Conservation (phyloP, 1,284 basidiomycete species). For the Veloboletus limbatus region DNA sequence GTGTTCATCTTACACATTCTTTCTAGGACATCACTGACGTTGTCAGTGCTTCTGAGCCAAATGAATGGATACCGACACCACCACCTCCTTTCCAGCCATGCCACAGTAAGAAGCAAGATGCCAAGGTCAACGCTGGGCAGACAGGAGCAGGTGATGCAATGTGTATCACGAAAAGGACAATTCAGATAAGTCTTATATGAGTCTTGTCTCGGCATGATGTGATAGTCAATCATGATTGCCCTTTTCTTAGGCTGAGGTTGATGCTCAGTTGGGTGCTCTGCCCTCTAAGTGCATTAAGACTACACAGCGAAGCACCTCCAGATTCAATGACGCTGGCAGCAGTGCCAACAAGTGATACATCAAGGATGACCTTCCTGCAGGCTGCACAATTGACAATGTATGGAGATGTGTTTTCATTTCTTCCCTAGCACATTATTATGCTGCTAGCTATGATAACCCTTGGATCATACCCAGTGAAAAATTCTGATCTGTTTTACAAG, state of each 20-base stretch:
- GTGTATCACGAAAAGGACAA: too few species aligned
- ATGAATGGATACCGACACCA: background rate
- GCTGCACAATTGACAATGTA: background rate
- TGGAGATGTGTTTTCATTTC: slow-evolving; percentile 5
- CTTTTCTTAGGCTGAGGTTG: too few species aligned
- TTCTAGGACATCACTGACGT: background rate
- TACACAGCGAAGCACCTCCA: too few species aligned
- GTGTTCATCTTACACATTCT: background rate
- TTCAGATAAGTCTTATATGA: too few species aligned
- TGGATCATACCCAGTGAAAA: background rate
- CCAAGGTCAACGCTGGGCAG: too few species aligned
- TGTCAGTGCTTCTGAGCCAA: background rate
- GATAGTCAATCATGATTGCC: too few species aligned
- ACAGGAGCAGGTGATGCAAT: too few species aligned
- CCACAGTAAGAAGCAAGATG: background rate
- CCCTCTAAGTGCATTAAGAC: background rate
- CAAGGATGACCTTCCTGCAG: slow-evolving; percentile 5
- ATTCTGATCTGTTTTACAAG: background rate
- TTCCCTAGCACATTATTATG: background rate
- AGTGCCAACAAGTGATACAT: slow-evolving; percentile 7
- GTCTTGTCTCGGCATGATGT: too few species aligned
- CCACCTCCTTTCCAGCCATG: background rate
- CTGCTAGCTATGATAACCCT: background rate
- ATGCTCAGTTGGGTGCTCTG: too few species aligned
- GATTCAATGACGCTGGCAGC: slow-evolving; percentile 1